Evolutionary conservation across 768 basidiomycete species (phyloP), one percentile per base, ranked within the genome.

Genomic region (Rhizopogon salebrosus): DNA sequence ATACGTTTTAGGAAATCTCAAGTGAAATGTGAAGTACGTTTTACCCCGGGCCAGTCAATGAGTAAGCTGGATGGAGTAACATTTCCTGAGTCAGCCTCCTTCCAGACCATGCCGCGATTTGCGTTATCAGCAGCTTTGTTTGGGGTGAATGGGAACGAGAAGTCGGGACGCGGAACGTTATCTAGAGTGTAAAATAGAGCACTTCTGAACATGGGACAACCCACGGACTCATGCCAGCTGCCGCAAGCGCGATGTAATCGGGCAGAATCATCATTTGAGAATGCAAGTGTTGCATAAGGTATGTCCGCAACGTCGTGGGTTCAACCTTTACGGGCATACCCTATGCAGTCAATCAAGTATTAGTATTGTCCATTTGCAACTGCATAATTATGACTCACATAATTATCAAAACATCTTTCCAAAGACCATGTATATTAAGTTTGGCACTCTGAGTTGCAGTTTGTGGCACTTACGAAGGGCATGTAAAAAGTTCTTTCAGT

Each of bases 221-320:
- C 80, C 39, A 86, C 81, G 11, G 76, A 63, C 59, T 84, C 80
- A 55, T 85, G 85, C 85, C 85, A 88, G 29, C 72, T 70, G 26
- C 84, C 84, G 61, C 86, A 87, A 1, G 70, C 72, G 42, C 70
- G 71, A 66, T 87, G 84, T 26, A 86, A 67, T 43, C 80, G 79
- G 60, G 83, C n/a, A 82, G 71, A 85, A 86, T 67, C 81, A 80
- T 81, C 83, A 84, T 60, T 80, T 80, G 27, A 87, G 65, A 55
- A 84, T 82, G 66, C 83, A 86, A 43, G 81, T 68, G 27, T 80
- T 79, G 62, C 84, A 87, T 61, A 83, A 87, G 4, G 83, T 78
- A 60, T 88, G 86, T 9, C 86, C 85, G 55, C 85, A 87, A 37
- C 71, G 68, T 13, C 70, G 72, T 16, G 82, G 78, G 52, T 73